Percentiles rank a stretch among this genome's conserved stretches.
phyloP scores from a whole-genome alignment of 176 grass and related monocot genomes.

The Puya raimondii region DNA sequence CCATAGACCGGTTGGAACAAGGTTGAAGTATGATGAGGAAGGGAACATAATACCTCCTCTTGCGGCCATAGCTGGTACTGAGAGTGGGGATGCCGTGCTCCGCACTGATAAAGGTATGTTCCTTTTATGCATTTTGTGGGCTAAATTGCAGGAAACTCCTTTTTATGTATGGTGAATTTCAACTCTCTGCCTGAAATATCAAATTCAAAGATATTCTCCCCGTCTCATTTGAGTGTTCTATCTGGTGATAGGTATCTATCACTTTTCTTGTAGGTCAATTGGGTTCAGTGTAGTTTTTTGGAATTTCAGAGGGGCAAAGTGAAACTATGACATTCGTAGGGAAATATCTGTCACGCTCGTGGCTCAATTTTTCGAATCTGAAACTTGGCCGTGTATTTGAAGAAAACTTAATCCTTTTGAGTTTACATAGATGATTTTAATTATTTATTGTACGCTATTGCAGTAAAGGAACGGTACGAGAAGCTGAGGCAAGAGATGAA shows the following conservation, averaged over 20 bases:
- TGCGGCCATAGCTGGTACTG: slow-evolving; percentile 50
- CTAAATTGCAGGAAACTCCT: not conserved
- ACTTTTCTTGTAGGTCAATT: no score
- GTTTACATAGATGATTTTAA: not conserved
- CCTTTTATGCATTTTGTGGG: not conserved
- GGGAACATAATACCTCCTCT: slow-evolving; percentile 61
- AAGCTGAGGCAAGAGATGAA: slow-evolving; percentile 70
- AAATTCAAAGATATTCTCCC: no score
- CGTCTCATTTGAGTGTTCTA: no score
- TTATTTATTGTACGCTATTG: slow-evolving; percentile 3
- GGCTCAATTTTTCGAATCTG: no score
- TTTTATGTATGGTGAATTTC: not conserved
- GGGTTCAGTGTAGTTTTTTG: no score
- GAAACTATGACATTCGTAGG: no score
- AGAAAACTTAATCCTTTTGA: no score
- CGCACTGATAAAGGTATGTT: slow-evolving; percentile 49
- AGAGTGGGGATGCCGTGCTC: slow-evolving; percentile 35
- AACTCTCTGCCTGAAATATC: no score
- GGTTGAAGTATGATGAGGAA: slow-evolving; percentile 85
- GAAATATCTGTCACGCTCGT: no score
- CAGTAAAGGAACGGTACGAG: slow-evolving; percentile 60
- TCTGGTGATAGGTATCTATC: no score
- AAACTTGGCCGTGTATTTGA: no score
- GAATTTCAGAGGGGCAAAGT: no score
- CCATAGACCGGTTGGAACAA: slow-evolving; percentile 63